Evolutionary conservation across 2,329 filamentous ascomycete species (phyloP).

Genomic region (Diaporthe sp.): DNA sequence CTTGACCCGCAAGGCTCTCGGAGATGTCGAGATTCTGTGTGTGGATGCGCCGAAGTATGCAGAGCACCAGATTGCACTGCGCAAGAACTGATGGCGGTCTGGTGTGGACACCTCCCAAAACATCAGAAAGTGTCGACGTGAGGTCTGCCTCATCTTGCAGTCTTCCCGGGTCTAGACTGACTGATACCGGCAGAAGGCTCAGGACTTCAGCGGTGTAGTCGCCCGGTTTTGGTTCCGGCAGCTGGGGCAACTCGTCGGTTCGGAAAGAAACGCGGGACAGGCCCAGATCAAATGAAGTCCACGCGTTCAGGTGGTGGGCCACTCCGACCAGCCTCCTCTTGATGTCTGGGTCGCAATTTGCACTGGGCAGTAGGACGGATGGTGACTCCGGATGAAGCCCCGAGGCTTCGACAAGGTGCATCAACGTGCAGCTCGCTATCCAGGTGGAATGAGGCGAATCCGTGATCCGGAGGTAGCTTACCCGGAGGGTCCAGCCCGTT

Average conservation of each 20-base stretch:
- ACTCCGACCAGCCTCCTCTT: slow-evolving; percentile 61
- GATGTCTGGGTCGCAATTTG: slow-evolving; percentile 52
- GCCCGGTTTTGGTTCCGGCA: slow-evolving; percentile 53
- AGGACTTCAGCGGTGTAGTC: slow-evolving; percentile 63
- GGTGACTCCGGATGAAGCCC: slow-evolving; percentile 57
- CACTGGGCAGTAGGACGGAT: slow-evolving; percentile 45
- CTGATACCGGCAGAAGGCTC: slow-evolving; percentile 64
- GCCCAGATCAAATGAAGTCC: slow-evolving; percentile 71
- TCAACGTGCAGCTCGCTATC: slow-evolving; percentile 69
- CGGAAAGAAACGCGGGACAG: slow-evolving; percentile 63
- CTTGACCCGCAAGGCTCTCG: slow-evolving; percentile 55
- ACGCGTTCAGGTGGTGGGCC: slow-evolving; percentile 69
- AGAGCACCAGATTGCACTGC: slow-evolving; percentile 68
- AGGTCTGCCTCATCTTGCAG: slow-evolving; percentile 56
- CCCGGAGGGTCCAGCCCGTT: slow-evolving; percentile 65
- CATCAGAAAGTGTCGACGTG: slow-evolving; percentile 54
- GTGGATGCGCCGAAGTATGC: slow-evolving; percentile 66
- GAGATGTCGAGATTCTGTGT: slow-evolving; percentile 62
- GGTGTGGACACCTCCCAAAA: slow-evolving; percentile 56
- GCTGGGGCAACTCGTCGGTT: slow-evolving; percentile 52
- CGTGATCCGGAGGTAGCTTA: slow-evolving; percentile 65
- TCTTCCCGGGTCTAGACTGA: slow-evolving; percentile 65
- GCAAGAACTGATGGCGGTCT: slow-evolving; percentile 59
- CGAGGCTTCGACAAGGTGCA: slow-evolving; percentile 70
- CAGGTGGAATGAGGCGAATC: slow-evolving; percentile 66